Base-by-base conservation (phyloP, 2,329 filamentous ascomycete species). In the Knufia petricola region DNA sequence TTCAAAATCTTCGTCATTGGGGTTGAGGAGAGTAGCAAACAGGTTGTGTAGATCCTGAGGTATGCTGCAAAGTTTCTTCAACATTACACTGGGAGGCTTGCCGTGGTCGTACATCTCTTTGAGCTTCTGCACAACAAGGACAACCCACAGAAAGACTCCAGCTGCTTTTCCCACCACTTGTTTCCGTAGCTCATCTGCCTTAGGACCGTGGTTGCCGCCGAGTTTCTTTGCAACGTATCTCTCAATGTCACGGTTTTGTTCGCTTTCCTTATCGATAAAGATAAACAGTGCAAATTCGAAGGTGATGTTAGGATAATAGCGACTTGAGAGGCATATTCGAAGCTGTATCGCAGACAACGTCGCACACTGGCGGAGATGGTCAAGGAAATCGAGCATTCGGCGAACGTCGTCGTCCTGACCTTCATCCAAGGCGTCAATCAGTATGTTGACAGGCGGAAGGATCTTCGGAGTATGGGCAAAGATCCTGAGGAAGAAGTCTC, bases 401-500 rank as follows among this genome's bases (percentile, higher is more conserved):
- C 59, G 56, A 4, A 68, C 56, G 31, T 69, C 50, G 10, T 61
- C 49, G 49, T 69, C 65, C 3, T 66, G 54, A 54, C 69, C 72
- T 54, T 73, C 70, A 50, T 73, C 69, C 3, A 73, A 62, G 3
- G 71, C 70, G 55, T 73, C 71, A 30, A 73, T 60, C 45, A 46
- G 55, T 37, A 46, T 52, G 31, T 58, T 43, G 1, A 61, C 52
- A 37, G 52, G 49, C 7, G 42, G 46, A 1, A 50, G 23, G 36
- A 44, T 50, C 1, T 4, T 23, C 28, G 37, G 43, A 26, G 61
- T 50, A 15, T 6, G 6, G 26, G 26, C 6, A 6, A 54, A 52
- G 13, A 41, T 12, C 21, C 26, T 21, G 13, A 41, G 8, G 13
- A 34, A 68, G 54, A 15, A 44, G 28, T 36, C 57, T 58, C 59